Conservation (phyloP, 2,329 filamentous ascomycete genomes). For the Trichoderma koningii region DNA sequence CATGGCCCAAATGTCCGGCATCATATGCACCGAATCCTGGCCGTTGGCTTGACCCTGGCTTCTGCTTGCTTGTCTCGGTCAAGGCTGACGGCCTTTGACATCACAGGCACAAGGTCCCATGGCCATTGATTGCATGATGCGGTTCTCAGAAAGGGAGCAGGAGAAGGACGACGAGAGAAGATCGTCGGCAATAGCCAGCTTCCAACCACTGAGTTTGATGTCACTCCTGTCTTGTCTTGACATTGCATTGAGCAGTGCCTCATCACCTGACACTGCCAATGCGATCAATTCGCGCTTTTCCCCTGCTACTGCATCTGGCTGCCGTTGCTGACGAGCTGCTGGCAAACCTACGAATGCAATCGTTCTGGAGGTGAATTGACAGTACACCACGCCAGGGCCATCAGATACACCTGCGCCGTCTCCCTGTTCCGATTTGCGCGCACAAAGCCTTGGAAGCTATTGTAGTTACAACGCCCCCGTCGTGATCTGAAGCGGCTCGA, state of each 20-base stretch:
- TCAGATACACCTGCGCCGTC: neutral
- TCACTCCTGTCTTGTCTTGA: no score
- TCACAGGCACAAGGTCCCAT: constrained; percentile 13
- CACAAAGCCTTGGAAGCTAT: constrained; percentile 5
- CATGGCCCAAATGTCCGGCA: neutral
- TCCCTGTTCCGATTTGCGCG: neutral
- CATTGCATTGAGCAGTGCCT: neutral
- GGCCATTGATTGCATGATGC: constrained; percentile 2
- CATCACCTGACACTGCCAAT: constrained; percentile 13
- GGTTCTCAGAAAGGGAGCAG: neutral
- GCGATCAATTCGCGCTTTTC: neutral
- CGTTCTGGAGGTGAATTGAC: neutral
- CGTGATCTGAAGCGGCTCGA: constrained; percentile 1
- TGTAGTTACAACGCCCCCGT: constrained; percentile 2
- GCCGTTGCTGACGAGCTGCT: constrained; percentile 1
- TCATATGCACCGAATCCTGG: constrained; percentile 17
- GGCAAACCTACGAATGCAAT: neutral
- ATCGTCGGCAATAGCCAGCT: no score
- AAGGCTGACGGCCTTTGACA: constrained; percentile 13
- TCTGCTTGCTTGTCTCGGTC: neutral
- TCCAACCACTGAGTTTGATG: no score
- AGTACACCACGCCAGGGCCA: neutral
- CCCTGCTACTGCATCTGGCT: constrained; percentile 7
- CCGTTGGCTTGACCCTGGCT: neutral
- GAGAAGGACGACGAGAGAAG: no score